Evolutionary conservation across 371 early-diverging fungal genomes (phyloP).

Genomic region (Zychaea mexicana): DNA sequence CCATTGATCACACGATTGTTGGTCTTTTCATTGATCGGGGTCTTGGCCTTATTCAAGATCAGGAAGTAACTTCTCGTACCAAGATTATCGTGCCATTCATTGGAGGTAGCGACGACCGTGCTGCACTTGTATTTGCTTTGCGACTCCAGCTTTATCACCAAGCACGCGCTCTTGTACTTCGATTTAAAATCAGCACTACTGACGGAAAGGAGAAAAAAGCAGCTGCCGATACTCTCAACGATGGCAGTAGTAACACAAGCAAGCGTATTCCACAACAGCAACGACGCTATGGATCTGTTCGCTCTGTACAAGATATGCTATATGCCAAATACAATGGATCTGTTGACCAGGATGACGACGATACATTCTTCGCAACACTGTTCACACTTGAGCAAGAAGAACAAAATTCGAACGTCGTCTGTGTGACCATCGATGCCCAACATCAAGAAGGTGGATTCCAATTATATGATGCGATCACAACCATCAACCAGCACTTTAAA

Average conservation of each 20-base stretch:
- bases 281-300: conserved; percentile 7
- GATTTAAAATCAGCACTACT: not conserved
- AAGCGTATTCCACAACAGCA: not conserved
- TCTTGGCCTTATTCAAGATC: conserved; percentile 41
- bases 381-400: conserved; percentile 1
- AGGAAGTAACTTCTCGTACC: conserved; percentile 16
- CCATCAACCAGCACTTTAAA: conserved; percentile 17
- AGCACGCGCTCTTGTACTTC: conserved; percentile 9
- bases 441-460: not conserved
- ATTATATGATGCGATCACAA: conserved; percentile 34
- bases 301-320: conserved; percentile 7
- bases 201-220: not conserved
- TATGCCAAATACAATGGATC: not conserved
- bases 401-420: conserved; percentile 4
- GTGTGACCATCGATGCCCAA: not conserved
- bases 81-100: conserved; percentile 38
- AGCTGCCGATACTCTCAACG: not conserved
- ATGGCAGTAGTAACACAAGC: not conserved
- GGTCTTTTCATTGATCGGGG: conserved; percentile 79
- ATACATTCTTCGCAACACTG: conserved; percentile 9
- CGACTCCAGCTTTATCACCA: conserved; percentile 24
- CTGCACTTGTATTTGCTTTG: conserved; percentile 33
- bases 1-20: conserved; percentile 13
- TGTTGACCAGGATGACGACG: not conserved
- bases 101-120: conserved; percentile 66